Percentiles rank a stretch among this genome's conserved stretches.
These are phyloP conservation scores for Phialophora verrucosa DNA, from an alignment of 2,329 filamentous ascomycete genomes.

Conservation along the genomic window DNA sequence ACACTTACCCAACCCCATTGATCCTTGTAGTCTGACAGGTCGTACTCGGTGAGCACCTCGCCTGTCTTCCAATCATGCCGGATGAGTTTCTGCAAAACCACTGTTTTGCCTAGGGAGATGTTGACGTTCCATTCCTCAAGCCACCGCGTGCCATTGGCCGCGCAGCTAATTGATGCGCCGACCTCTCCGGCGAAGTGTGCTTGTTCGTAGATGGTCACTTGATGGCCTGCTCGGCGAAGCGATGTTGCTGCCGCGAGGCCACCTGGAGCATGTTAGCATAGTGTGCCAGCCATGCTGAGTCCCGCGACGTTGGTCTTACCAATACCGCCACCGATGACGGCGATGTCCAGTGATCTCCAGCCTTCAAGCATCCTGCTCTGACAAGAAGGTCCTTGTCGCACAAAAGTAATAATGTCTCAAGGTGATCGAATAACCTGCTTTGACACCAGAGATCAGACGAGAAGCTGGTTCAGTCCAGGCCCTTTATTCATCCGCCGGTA, in stretches of 20 bases:
- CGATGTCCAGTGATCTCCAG: conserved; percentile 12
- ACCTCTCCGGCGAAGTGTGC: conserved; percentile 43
- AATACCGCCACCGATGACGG: conserved; percentile 16
- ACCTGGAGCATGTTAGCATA: conserved; percentile 24
- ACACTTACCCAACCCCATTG: conserved; percentile 17
- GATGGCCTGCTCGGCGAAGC: conserved; percentile 44
- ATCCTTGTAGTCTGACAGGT: conserved; percentile 40
- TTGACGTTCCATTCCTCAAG: conserved; percentile 41
- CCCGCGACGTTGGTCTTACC: not conserved
- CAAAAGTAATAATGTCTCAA: not conserved
- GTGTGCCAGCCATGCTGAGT: not conserved
- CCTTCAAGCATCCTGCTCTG: not conserved
- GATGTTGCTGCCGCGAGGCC: conserved; percentile 44
- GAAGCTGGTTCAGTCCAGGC: not conserved
- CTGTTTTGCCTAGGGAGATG: conserved; percentile 37
- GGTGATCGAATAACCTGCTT: not conserved
- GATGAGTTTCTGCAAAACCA: conserved; percentile 43
- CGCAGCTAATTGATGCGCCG: conserved; percentile 43
- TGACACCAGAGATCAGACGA: not conserved
- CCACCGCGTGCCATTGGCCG: conserved; percentile 42
- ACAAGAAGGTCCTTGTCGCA: not conserved
- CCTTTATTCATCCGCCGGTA: not conserved
- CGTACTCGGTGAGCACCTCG: conserved; percentile 39
- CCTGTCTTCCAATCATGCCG: conserved; percentile 44
- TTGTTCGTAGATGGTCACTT: conserved; percentile 44